Evolutionary conservation across 2,329 filamentous ascomycete genomes (phyloP).

Genomic region (Phialophora verrucosa): DNA sequence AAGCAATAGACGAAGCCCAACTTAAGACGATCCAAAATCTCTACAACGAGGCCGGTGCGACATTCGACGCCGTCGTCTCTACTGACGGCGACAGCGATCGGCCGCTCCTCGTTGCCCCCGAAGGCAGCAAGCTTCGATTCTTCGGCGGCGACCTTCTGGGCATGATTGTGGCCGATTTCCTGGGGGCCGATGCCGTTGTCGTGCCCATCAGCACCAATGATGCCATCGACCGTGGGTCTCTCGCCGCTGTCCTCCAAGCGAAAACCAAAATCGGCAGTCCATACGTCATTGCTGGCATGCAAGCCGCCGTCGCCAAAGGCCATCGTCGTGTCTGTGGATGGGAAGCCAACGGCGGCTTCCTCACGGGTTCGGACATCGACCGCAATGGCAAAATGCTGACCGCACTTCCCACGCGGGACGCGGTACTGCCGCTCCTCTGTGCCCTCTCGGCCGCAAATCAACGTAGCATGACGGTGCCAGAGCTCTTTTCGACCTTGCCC

Average conservation of each 20-base stretch:
- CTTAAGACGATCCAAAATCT: constrained; percentile 43
- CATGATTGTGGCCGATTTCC: constrained; percentile 45
- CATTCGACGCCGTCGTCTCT: constrained; percentile 43
- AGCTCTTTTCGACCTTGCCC: constrained; percentile 42
- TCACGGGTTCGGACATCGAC: constrained; percentile 43
- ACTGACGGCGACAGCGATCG: constrained; percentile 47
- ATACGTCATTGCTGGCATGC: constrained; percentile 46
- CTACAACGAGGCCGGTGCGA: constrained; percentile 38
- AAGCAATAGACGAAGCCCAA: constrained; percentile 45
- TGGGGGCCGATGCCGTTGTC: constrained; percentile 42
- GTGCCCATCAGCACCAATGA: constrained; percentile 46
- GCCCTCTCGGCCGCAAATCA: constrained; percentile 42
- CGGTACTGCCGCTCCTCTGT: constrained; percentile 43
- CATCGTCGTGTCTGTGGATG: constrained; percentile 43
- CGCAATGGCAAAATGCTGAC: constrained; percentile 41
- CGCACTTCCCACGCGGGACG: constrained; percentile 44
- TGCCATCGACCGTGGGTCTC: constrained; percentile 43
- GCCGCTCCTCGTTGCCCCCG: constrained; percentile 43
- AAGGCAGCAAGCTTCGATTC: constrained; percentile 42
- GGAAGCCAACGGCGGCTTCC: constrained; percentile 47
- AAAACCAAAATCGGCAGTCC: constrained; percentile 47
- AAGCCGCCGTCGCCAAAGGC: constrained; percentile 42
- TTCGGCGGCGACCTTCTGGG: constrained; percentile 45
- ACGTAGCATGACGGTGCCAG: constrained; percentile 39
- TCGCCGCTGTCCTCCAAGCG: constrained; percentile 40